phyloP scores from a whole-genome alignment of 129 eudicot species.

The Dittrichia graveolens region DNA sequence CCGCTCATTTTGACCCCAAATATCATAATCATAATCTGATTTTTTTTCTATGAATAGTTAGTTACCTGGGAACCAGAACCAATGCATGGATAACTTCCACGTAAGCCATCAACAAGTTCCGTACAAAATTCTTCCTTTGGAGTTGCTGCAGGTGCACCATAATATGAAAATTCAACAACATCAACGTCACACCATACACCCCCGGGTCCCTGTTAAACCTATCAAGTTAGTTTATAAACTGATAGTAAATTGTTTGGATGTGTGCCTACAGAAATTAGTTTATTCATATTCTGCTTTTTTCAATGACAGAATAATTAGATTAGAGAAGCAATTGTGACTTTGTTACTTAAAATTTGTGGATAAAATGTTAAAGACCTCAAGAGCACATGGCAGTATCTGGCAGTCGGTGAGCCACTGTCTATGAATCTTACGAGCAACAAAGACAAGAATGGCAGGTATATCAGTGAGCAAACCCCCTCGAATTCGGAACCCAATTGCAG shows the following conservation, averaged over 20 bases:
- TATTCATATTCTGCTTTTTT: no score
- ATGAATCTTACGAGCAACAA: constrained; percentile 79
- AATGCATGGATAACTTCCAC: constrained; percentile 69
- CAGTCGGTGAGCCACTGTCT: constrained; percentile 68
- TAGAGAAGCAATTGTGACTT: no score
- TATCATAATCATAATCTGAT: not conserved
- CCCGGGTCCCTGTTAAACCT: constrained; percentile 76
- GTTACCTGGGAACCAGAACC: constrained; percentile 93
- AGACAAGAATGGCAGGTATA: constrained; percentile 85
- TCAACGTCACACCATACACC: constrained; percentile 95
- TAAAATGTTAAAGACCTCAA: constrained; percentile 56
- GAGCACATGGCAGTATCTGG: constrained; percentile 67
- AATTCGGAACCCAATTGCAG: constrained; percentile 78
- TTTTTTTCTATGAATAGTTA: not conserved
- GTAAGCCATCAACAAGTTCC: constrained; percentile 77
- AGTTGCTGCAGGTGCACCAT: constrained; percentile 76
- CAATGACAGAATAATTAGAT: no score
- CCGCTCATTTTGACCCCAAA: constrained; percentile 1
- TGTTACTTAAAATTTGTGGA: no score
- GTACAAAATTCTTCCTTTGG: constrained; percentile 66
- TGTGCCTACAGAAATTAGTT: no score
- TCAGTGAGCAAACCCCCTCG: constrained; percentile 63
- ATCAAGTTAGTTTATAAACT: constrained; percentile 25
- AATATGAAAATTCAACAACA: constrained; percentile 81
- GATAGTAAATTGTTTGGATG: not conserved